These are phyloP conservation scores for Allantophomopsis cytisporea DNA, from an alignment of 2,329 filamentous ascomycete species.

Conservation along the genomic window DNA sequence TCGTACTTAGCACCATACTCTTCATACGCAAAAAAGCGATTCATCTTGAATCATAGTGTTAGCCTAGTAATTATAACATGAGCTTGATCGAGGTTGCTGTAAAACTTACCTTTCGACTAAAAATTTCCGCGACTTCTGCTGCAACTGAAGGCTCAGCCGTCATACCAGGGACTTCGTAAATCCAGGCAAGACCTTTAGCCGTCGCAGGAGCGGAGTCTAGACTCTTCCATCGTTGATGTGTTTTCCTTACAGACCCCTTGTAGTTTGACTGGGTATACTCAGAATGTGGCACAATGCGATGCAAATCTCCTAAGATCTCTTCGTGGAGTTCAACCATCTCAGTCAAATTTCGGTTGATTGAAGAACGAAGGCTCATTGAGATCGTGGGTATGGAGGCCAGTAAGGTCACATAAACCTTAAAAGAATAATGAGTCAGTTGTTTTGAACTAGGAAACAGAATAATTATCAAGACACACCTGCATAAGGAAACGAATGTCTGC, in stretches of 20 bases:
- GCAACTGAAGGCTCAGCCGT: conserved; percentile 43
- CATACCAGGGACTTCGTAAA: conserved; percentile 34
- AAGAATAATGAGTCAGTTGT: conserved; percentile 21
- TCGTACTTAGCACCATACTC: conserved; percentile 88
- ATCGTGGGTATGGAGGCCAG: conserved; percentile 56
- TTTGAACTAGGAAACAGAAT: background rate
- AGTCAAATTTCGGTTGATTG: conserved; percentile 67
- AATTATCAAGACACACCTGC: conserved; percentile 43
- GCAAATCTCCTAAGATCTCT: conserved; percentile 62
- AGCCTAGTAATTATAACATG: background rate
- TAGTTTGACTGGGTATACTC: conserved; percentile 37
- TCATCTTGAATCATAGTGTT: conserved; percentile 39
- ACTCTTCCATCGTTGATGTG: conserved; percentile 32
- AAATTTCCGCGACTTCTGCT: conserved; percentile 46
- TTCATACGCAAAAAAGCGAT: conserved; percentile 75
- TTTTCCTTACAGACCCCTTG: background rate
- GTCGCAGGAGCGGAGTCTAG: conserved; percentile 19
- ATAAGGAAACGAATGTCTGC: conserved; percentile 75
- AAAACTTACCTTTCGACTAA: conserved; percentile 38
- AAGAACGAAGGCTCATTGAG: conserved; percentile 50
- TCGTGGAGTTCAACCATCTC: conserved; percentile 78
- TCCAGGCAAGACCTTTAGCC: conserved; percentile 23
- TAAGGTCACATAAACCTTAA: conserved; percentile 60
- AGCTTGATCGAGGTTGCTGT: background rate
- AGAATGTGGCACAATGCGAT: conserved; percentile 55